Evolutionary conservation across 2,329 filamentous ascomycete genomes (phyloP).

Genomic region (Fusarium piperis): DNA sequence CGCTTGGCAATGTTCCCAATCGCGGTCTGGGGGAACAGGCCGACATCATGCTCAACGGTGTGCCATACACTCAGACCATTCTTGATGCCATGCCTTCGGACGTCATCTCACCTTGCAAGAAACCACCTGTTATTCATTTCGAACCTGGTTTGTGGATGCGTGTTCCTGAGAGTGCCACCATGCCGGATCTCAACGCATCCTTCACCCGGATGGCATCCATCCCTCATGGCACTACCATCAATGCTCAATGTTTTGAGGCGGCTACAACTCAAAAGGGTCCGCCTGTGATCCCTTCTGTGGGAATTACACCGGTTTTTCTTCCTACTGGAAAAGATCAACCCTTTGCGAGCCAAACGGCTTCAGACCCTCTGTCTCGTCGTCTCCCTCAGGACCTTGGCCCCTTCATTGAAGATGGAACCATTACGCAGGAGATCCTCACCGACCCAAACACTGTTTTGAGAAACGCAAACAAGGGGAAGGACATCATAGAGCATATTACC

Average conservation of each 20-base stretch:
- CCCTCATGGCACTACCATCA: constrained; percentile 56
- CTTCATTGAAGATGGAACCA: constrained; percentile 44
- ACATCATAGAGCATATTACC: constrained; percentile 42
- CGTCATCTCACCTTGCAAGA: constrained; percentile 22
- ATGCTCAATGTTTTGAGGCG: constrained; percentile 47
- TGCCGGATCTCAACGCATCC: constrained; percentile 36
- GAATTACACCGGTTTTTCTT: constrained; percentile 43
- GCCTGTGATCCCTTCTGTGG: constrained; percentile 27
- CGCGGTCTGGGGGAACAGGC: constrained; percentile 47
- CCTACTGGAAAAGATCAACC: background rate
- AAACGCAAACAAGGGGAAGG: constrained; percentile 44
- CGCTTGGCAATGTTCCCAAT: constrained; percentile 50
- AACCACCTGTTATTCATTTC: constrained; percentile 49
- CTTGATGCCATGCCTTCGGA: constrained; percentile 44
- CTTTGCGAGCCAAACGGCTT: constrained; percentile 18
- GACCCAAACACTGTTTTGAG: constrained; percentile 44
- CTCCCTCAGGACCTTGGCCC: constrained; percentile 44
- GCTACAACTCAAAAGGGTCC: constrained; percentile 20
- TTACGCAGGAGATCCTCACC: constrained; percentile 45
- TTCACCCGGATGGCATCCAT: constrained; percentile 53
- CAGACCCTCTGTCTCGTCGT: constrained; percentile 27
- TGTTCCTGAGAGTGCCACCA: constrained; percentile 44
- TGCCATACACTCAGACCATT: constrained; percentile 50
- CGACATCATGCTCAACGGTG: constrained; percentile 49
- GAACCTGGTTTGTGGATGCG: constrained; percentile 54